phyloP scores from a whole-genome alignment of 805 yeast genomes.

The Spathaspora arborariae region DNA sequence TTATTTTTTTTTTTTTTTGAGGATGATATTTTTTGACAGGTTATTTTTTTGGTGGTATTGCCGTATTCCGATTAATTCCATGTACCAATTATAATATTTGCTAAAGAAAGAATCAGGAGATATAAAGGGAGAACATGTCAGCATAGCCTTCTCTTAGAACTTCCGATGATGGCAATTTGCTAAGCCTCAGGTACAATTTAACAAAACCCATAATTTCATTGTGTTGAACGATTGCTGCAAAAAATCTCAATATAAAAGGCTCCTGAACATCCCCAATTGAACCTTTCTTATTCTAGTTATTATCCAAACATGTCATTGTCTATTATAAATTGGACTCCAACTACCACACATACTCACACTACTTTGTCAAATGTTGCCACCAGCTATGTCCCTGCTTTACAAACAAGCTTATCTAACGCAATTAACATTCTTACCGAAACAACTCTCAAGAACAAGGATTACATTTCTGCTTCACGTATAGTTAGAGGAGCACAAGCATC shows the following conservation, averaged over 20 bases:
- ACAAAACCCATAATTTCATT: no score
- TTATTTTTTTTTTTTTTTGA: no score
- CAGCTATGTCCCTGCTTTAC: conserved; percentile 19
- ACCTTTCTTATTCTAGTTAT: background rate
- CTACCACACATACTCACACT: conserved; percentile 23
- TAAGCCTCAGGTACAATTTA: no score
- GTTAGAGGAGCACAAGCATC: conserved; percentile 34
- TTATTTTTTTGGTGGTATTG: no score
- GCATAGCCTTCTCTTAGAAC: background rate
- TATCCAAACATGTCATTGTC: conserved; percentile 3
- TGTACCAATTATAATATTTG: background rate
- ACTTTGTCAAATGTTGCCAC: conserved; percentile 22
- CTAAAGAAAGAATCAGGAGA: background rate
- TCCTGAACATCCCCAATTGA: background rate
- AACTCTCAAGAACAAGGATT: conserved; percentile 9
- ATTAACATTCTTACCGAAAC: conserved; percentile 4
- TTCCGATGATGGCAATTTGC: background rate
- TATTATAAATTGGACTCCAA: conserved; percentile 23
- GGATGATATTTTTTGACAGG: no score
- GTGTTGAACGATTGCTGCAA: no score
- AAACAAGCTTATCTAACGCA: conserved; percentile 16
- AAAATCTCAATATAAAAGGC: background rate
- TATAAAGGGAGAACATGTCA: background rate
- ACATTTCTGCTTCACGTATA: conserved; percentile 17
- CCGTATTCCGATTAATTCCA: background rate